Evolutionary conservation across 2,329 filamentous ascomycete species (phyloP).

Genomic region (Daldinia sp.): DNA sequence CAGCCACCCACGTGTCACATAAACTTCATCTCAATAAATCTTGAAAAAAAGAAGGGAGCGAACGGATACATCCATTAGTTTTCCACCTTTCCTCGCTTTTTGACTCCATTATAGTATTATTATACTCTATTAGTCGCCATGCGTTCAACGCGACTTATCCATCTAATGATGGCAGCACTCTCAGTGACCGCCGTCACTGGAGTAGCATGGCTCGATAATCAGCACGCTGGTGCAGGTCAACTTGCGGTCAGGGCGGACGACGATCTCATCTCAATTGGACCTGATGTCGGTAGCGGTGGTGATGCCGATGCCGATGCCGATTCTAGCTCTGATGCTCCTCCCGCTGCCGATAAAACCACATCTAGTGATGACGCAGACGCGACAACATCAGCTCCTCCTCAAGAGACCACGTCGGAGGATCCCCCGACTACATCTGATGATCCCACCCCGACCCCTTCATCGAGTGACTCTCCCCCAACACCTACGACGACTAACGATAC

Average conservation of each 20-base stretch:
- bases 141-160: slow-evolving; percentile 56
- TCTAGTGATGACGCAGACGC: slow-evolving; percentile 13
- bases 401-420: slow-evolving; percentile 4
- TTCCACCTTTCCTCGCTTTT: neutral
- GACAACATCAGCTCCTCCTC: slow-evolving; percentile 4
- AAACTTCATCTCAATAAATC: slow-evolving; percentile 10
- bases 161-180: slow-evolving; percentile 59
- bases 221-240: slow-evolving; percentile 40
- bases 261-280: slow-evolving; percentile 14
- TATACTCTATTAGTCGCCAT: slow-evolving; percentile 48
- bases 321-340: neutral
- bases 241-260: slow-evolving; percentile 34
- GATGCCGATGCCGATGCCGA: neutral
- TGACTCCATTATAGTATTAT: neutral
- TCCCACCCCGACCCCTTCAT: slow-evolving; percentile 13
- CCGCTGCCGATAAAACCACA: neutral
- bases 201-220: slow-evolving; percentile 48
- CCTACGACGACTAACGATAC: slow-evolving; percentile 4
- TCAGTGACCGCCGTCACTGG: slow-evolving; percentile 57
- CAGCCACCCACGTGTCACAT: slow-evolving; percentile 27
- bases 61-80: slow-evolving; percentile 17
- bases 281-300: too few relatives aligned
- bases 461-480: slow-evolving; percentile 7
- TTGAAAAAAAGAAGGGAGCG: slow-evolving; percentile 29
- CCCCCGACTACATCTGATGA: slow-evolving; percentile 3